A percentile compares a stretch with the other conserved stretches of the same genome.
Evolutionary conservation across 2,329 filamentous ascomycete genomes (phyloP).

Genomic region (Pseudocercospora vitis): DNA sequence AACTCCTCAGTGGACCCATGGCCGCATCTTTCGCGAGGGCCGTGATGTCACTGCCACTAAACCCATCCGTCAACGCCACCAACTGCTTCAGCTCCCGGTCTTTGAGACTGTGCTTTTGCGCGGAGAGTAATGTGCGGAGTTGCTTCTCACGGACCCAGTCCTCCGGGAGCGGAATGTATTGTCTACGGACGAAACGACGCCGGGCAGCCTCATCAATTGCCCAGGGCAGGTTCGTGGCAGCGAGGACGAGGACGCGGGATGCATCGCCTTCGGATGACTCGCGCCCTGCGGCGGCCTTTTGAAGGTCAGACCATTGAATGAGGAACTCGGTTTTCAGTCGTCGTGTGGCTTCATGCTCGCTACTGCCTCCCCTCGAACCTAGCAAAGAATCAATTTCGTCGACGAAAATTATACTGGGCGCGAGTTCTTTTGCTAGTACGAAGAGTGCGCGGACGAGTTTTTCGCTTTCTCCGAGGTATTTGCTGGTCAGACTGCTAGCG

Average conservation of each 20-base stretch:
- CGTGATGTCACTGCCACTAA: constrained; percentile 95
- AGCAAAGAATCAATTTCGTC: constrained; percentile 96
- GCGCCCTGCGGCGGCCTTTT: constrained; percentile 83
- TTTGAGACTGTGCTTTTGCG: constrained; percentile 80
- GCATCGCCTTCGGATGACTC: constrained; percentile 73
- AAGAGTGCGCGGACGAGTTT: constrained; percentile 94
- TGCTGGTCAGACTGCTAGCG: constrained; percentile 88
- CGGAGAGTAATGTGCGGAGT: constrained; percentile 73
- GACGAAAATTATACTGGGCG: constrained; percentile 96
- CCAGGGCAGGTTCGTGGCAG: constrained; percentile 95
- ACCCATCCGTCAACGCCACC: constrained; percentile 85
- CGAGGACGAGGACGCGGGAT: constrained; percentile 85
- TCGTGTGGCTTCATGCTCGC: constrained; percentile 88
- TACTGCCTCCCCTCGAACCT: constrained; percentile 75
- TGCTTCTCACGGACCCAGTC: constrained; percentile 76
- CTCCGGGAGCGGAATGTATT: constrained; percentile 95
- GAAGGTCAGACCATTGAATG: constrained; percentile 94
- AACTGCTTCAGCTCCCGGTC: constrained; percentile 70
- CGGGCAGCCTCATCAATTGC: constrained; percentile 95
- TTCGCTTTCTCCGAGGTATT: constrained; percentile 94
- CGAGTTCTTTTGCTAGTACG: constrained; percentile 79
- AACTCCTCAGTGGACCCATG: constrained; percentile 88
- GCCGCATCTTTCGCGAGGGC: constrained; percentile 95
- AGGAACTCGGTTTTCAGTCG: constrained; percentile 97
- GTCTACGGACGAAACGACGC: constrained; percentile 83